phyloP scores from a whole-genome alignment of 1,284 basidiomycete genomes.

The Leccinum pallidistipes region DNA sequence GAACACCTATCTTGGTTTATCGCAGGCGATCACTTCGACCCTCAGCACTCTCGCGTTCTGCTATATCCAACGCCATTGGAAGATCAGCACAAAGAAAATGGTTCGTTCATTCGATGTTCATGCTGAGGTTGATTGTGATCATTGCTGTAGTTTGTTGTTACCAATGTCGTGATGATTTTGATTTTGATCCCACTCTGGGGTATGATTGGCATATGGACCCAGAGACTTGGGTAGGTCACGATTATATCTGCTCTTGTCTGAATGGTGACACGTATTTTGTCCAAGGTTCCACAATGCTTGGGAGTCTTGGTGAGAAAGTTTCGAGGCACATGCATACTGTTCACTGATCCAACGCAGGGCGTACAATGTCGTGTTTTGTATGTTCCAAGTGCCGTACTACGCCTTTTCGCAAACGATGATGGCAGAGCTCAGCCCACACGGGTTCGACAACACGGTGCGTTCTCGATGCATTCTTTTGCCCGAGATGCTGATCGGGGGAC shows the following conservation, averaged over 20 bases:
- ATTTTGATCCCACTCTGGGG: constrained; percentile 79
- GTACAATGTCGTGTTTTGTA: constrained; percentile 29
- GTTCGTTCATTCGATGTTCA: constrained; percentile 33
- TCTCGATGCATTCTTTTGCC: background rate
- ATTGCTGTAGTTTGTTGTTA: constrained; percentile 61
- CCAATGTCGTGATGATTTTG: constrained; percentile 73
- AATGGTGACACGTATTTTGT: background rate
- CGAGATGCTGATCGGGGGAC: background rate
- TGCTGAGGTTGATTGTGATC: background rate
- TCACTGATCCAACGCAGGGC: constrained; percentile 19
- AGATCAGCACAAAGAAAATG: constrained; percentile 78
- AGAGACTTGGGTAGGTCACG: constrained; percentile 58
- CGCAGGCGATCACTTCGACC: constrained; percentile 72
- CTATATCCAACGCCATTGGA: constrained; percentile 78
- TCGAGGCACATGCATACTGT: background rate
- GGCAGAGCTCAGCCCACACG: constrained; percentile 73
- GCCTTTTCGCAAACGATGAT: constrained; percentile 89
- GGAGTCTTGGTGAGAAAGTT: constrained; percentile 70
- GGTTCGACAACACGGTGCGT: constrained; percentile 77
- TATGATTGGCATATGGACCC: constrained; percentile 83
- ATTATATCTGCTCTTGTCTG: background rate
- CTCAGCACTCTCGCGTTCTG: constrained; percentile 74
- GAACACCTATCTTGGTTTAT: constrained; percentile 74
- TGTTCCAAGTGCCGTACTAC: constrained; percentile 86
- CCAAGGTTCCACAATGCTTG: constrained; percentile 75